Evolutionary conservation across 768 basidiomycete species (phyloP).

Genomic region (Kwoniella dejecticola): DNA sequence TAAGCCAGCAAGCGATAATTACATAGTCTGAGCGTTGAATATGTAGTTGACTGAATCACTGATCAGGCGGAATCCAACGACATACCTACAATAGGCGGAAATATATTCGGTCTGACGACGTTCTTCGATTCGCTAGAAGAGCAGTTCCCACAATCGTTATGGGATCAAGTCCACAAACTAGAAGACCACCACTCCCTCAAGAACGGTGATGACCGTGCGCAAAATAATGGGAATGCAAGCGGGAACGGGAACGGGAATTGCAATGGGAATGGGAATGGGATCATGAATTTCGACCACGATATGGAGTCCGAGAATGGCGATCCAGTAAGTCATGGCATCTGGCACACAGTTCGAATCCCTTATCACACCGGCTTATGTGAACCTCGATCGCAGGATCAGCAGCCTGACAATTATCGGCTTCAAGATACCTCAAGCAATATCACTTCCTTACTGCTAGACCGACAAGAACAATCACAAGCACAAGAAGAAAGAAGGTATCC

Average conservation of each 20-base stretch:
- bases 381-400: neutral
- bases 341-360: neutral
- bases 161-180: constrained; percentile 1
- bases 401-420: neutral
- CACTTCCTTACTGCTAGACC: neutral
- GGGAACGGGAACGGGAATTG: neutral
- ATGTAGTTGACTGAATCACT: neutral
- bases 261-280: constrained; percentile 13
- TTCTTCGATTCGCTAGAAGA: constrained; percentile 3
- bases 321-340: too few species aligned
- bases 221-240: constrained; percentile 1
- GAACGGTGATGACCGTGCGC: too few species aligned
- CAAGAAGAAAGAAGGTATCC: constrained; percentile 11
- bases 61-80: constrained; percentile 30
- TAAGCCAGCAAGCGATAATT: too few species aligned
- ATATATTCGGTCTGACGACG: constrained; percentile 1
- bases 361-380: neutral
- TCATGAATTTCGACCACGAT: constrained; percentile 21
- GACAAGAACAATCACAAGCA: too few species aligned
- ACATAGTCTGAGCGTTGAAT: neutral
- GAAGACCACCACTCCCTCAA: neutral
- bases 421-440: neutral
- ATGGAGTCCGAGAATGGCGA: too few species aligned
- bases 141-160: constrained; percentile 5
- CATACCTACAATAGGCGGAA: constrained; percentile 27